Base-by-base conservation (phyloP, 1,284 basidiomycete genomes). In the Austroboletus niveus region DNA sequence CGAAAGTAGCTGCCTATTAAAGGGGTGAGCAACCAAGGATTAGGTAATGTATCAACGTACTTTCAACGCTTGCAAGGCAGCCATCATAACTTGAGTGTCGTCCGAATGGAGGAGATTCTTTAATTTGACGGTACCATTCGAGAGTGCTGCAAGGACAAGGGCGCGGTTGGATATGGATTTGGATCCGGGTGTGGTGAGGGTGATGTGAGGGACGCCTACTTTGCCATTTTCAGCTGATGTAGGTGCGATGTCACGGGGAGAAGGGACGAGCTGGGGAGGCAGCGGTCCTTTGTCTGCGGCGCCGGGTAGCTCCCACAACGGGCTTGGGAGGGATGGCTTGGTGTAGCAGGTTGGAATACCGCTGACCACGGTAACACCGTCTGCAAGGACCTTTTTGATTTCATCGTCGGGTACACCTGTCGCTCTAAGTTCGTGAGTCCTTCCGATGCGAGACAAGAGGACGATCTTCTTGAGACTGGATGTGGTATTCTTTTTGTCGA, bases 31-130 rank as follows among this genome's bases (percentile, higher is more conserved):
- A 53, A 0, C n/a, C 0, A 29, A 24, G 9, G n/a, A 10, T 22
- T 12, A 7, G 15, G 29, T 24, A 34, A 43, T 5, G 34, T 4
- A 10, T 8, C 9, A 30, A 62, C 76, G 45, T 56, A 89, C 90
- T 76, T 93, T 87, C 56, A 99, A 84, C 52, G 94, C 92, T 44
- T 85, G 77, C 17, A 98, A 76, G 27, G 94, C 93, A 15, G 86
- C 80, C 94, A 99, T 98, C 97, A 99, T 99, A 52, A 99, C 96
- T 61, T 94, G 93, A 0, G 96, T 99, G 69, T 99, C 96, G 65
- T 99, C 96, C 9, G 94, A 98, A 69, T 98, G 95, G 40, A 99
- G 77, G 15, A 98, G 75, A 66, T 98, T 98, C 70, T 80, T 88
- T 46, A 99, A 76, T 52, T 87, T 80, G 72, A 94, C 97, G 0